A percentile compares a stretch with the other conserved stretches of the same genome.
Evolutionary conservation across 2,329 filamentous ascomycete genomes (phyloP).

Genomic region (Fusarium heterosporum): DNA sequence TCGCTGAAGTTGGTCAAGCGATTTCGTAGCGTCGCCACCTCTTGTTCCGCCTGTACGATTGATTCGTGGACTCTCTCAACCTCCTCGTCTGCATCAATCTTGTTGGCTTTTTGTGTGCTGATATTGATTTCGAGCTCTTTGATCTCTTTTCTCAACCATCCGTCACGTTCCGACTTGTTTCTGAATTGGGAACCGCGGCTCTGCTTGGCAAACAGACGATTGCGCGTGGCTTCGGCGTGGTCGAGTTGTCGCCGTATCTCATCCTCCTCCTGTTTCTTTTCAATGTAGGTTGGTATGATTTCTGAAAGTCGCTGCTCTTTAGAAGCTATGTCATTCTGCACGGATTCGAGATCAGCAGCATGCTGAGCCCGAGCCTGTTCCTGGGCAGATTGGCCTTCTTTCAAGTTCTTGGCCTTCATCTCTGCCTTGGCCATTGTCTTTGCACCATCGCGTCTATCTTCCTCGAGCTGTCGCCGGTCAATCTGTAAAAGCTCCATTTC

Average conservation of each 20-base stretch:
- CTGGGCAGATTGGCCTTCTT: constrained; percentile 83
- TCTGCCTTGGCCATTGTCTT: constrained; percentile 87
- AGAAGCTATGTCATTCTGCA: constrained; percentile 78
- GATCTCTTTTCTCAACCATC: constrained; percentile 83
- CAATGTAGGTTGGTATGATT: constrained; percentile 81
- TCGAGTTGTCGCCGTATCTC: constrained; percentile 78
- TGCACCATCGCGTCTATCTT: constrained; percentile 85
- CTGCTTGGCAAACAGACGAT: constrained; percentile 91
- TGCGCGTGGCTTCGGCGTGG: constrained; percentile 77
- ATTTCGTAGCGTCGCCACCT: constrained; percentile 76
- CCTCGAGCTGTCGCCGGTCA: constrained; percentile 88
- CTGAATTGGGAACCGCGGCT: constrained; percentile 87
- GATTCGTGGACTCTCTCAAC: constrained; percentile 76
- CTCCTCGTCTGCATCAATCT: constrained; percentile 86
- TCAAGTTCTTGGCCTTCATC: constrained; percentile 82
- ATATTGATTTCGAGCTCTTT: constrained; percentile 81
- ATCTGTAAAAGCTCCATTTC: constrained; percentile 86
- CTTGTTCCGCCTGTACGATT: constrained; percentile 77
- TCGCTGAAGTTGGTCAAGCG: constrained; percentile 83
- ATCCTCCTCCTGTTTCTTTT: constrained; percentile 78
- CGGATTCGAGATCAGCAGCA: constrained; percentile 75
- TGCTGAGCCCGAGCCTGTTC: constrained; percentile 79
- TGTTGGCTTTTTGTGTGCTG: constrained; percentile 83
- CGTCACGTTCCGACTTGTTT: constrained; percentile 88
- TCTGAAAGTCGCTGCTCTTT: constrained; percentile 81